Percentiles rank a stretch among this genome's conserved stretches.
These are phyloP conservation scores for Lavandula angustifolia DNA, from an alignment of 257 asterid species.

Conservation along the genomic window DNA sequence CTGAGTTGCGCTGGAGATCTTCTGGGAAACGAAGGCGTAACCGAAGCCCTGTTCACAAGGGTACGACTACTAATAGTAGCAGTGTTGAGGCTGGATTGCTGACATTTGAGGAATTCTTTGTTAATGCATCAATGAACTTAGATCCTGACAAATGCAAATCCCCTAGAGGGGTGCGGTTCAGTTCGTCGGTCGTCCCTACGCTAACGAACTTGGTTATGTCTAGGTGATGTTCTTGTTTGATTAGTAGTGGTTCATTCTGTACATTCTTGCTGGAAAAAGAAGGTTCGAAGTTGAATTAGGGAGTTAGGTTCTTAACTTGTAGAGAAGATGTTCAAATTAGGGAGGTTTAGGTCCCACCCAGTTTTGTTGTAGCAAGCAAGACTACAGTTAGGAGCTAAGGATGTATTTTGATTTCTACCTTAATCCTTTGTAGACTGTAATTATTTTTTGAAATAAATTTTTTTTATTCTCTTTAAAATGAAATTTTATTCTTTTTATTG, in stretches of 20 bases:
- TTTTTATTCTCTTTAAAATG: not conserved
- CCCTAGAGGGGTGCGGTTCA: constrained; percentile 42
- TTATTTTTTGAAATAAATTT: constrained; percentile 13
- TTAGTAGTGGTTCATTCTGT: constrained; percentile 18
- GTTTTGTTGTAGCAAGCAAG: constrained; percentile 38
- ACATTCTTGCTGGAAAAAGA: not conserved
- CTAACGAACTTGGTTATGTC: constrained; percentile 70
- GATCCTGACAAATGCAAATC: constrained; percentile 69
- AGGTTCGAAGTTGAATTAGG: constrained; percentile 21
- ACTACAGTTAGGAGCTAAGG: constrained; percentile 4
- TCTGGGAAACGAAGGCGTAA: constrained; percentile 62
- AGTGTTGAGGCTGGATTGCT: constrained; percentile 32
- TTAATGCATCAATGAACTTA: constrained; percentile 42
- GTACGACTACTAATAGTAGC: constrained; percentile 10
- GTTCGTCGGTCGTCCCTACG: constrained; percentile 49
- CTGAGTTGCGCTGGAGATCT: constrained; percentile 61
- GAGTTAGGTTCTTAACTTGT: constrained; percentile 11
- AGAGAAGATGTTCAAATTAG: constrained; percentile 6
- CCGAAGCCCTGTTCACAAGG: constrained; percentile 53
- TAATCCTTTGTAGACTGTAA: constrained; percentile 29
- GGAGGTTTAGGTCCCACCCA: constrained; percentile 23
- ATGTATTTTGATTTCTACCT: constrained; percentile 11
- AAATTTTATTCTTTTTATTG: no score
- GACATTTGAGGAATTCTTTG: constrained; percentile 36
- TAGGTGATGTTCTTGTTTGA: constrained; percentile 41